Conservation (phyloP, 2,329 filamentous ascomycete genomes). For the Colletotrichum brevisporum region DNA sequence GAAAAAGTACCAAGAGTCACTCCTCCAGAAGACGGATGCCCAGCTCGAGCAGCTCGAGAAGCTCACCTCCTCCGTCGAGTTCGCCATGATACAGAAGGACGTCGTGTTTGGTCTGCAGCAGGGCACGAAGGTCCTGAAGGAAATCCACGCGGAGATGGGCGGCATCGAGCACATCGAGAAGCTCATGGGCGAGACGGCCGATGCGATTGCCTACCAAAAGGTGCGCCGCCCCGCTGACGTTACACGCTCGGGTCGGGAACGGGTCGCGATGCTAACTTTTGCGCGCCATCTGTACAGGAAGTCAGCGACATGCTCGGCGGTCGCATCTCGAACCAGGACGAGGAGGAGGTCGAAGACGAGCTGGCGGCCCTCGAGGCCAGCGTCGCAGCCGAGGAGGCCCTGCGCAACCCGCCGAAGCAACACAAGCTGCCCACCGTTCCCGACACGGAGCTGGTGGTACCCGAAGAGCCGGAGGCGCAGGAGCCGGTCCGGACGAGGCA, state of each 20-base stretch:
- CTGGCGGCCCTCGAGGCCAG: slow-evolving; percentile 80
- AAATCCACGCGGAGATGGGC: slow-evolving; percentile 96
- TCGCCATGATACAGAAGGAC: slow-evolving; percentile 96
- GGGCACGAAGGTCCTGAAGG: slow-evolving; percentile 88
- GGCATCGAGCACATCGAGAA: slow-evolving; percentile 95
- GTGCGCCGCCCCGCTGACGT: slow-evolving; percentile 59
- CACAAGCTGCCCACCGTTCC: slow-evolving; percentile 48
- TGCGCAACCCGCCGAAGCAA: slow-evolving; percentile 31
- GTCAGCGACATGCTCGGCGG: slow-evolving; percentile 91
- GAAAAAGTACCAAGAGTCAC: slow-evolving; percentile 96
- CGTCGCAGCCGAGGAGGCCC: slow-evolving; percentile 33
- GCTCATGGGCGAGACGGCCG: slow-evolving; percentile 91
- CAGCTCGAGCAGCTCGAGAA: slow-evolving; percentile 96
- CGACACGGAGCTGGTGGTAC: slow-evolving; percentile 50
- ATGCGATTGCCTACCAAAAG: slow-evolving; percentile 92
- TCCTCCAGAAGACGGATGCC: slow-evolving; percentile 89
- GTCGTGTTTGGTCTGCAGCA: slow-evolving; percentile 93
- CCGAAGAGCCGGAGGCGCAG: slow-evolving; percentile 41
- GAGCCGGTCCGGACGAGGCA: slow-evolving; percentile 41
- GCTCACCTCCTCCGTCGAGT: slow-evolving; percentile 90
- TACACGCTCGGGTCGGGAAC: too few species aligned
- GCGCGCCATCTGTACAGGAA: slow-evolving; percentile 70
- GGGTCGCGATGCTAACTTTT: background rate
- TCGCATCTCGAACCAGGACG: slow-evolving; percentile 92
- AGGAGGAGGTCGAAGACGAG: slow-evolving; percentile 98